phyloP scores from a whole-genome alignment of 805 yeast species.

The Lipomyces chichibuensis region DNA sequence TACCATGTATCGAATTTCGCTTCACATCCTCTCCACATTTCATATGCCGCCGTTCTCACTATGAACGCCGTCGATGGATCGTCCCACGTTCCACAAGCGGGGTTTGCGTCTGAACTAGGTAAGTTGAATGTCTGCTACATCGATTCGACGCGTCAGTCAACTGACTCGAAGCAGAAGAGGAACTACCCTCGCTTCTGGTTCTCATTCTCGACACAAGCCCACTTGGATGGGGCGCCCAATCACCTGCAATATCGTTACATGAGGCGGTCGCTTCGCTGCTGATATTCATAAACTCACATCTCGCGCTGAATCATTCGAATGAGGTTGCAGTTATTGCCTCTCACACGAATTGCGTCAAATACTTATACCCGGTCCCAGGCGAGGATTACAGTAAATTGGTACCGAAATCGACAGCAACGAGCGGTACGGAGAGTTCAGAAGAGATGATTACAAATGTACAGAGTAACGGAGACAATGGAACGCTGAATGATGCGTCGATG shows the following conservation, averaged over 20 bases:
- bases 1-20: neutral
- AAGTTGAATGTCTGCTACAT: neutral
- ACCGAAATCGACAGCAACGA: slow-evolving; percentile 5
- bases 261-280: slow-evolving; percentile 67
- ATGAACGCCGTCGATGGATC: slow-evolving; percentile 36
- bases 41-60: neutral
- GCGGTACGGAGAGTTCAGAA: neutral
- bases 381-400: neutral
- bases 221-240: slow-evolving; percentile 57
- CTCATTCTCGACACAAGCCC: slow-evolving; percentile 81
- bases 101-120: slow-evolving; percentile 21
- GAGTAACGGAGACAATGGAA: slow-evolving; percentile 1
- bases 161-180: slow-evolving; percentile 47
- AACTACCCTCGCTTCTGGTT: slow-evolving; percentile 76
- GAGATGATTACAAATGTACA: neutral
- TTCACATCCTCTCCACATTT: neutral
- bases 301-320: slow-evolving; percentile 82
- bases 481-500: slow-evolving; percentile 54
- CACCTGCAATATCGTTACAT: slow-evolving; percentile 45
- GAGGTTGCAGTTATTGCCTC: slow-evolving; percentile 80
- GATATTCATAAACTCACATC: slow-evolving; percentile 83
- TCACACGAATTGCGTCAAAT: slow-evolving; percentile 67
- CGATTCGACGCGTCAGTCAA: neutral
- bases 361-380: slow-evolving; percentile 61
- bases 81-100: slow-evolving; percentile 26